These are phyloP conservation scores for Hyphodiscus sp. DNA, from an alignment of 2,329 filamentous ascomycete species.

Conservation along the genomic window DNA sequence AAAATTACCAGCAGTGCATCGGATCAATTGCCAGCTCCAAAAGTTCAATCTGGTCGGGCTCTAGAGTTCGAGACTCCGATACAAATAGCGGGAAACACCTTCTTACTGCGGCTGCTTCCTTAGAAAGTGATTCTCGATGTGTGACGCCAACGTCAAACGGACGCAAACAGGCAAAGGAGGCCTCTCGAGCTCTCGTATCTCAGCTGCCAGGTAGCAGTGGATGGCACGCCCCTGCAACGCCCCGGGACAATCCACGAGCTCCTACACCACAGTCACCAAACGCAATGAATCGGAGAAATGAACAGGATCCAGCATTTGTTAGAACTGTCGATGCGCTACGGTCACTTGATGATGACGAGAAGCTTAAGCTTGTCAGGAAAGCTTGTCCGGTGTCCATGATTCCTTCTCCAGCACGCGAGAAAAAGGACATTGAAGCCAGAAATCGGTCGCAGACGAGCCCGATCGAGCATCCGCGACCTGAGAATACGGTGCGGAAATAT, in stretches of 20 bases:
- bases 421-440: not conserved
- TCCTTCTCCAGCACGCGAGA: not conserved
- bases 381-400: not conserved
- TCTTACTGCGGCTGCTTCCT: not conserved
- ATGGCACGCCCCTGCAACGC: not conserved
- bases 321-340: constrained; percentile 13
- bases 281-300: constrained; percentile 18
- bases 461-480: not conserved
- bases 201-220: too few species aligned
- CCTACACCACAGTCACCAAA: constrained; percentile 10
- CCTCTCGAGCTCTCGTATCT: too few species aligned
- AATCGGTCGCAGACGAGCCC: not conserved
- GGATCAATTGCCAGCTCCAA: not conserved
- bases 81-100: not conserved
- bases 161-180: too few species aligned
- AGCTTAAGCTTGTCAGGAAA: not conserved
- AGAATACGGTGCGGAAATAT: not conserved
- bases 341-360: not conserved
- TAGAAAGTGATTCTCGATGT: not conserved
- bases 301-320: constrained; percentile 19
- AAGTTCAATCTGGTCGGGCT: not conserved
- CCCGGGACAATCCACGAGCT: not conserved
- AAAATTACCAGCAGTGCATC: not conserved
- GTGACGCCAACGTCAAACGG: not conserved
- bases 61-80: not conserved